Percentiles rank a stretch among this genome's conserved stretches.
These are phyloP conservation scores for Albugo candida DNA, from an alignment of 352 stramenopile genomes.

Conservation along the genomic window DNA sequence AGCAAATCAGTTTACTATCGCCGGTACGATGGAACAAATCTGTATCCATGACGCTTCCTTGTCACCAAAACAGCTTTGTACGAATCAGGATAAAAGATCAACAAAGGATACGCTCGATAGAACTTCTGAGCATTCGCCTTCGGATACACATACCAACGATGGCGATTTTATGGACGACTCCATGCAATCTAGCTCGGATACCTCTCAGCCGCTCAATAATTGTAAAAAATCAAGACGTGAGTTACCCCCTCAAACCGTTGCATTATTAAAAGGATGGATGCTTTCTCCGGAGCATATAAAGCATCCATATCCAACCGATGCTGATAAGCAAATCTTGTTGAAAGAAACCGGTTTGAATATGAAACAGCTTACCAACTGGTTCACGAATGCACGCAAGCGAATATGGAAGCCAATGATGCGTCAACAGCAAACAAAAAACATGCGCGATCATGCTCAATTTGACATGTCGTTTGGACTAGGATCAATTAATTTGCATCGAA, in stretches of 20 bases:
- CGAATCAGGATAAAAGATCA: too few species aligned
- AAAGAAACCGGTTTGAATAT: slow-evolving; percentile 81
- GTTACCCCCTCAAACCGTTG: slow-evolving; percentile 62
- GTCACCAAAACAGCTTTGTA: too few species aligned
- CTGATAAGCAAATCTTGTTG: slow-evolving; percentile 81
- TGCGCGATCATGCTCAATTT: slow-evolving; percentile 53
- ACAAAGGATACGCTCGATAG: too few species aligned
- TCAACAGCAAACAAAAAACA: slow-evolving; percentile 53
- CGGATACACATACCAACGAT: too few species aligned
- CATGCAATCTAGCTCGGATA: neutral
- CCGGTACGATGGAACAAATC: too few species aligned
- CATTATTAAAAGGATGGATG: slow-evolving; percentile 79
- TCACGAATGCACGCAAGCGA: slow-evolving; percentile 76
- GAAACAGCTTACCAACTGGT: slow-evolving; percentile 84
- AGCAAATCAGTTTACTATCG: too few species aligned
- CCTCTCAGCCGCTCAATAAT: slow-evolving; percentile 2
- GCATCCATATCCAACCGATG: slow-evolving; percentile 76
- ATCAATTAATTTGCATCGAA: slow-evolving; percentile 16
- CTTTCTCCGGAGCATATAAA: slow-evolving; percentile 77
- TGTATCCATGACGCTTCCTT: too few species aligned
- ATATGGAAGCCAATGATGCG: slow-evolving; percentile 84
- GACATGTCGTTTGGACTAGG: slow-evolving; percentile 61
- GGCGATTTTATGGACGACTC: too few species aligned
- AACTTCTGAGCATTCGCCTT: too few species aligned
- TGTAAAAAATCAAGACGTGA: slow-evolving; percentile 65